phyloP scores from a whole-genome alignment of 163 green algal genomes.

The Scenedesmus sp. region DNA sequence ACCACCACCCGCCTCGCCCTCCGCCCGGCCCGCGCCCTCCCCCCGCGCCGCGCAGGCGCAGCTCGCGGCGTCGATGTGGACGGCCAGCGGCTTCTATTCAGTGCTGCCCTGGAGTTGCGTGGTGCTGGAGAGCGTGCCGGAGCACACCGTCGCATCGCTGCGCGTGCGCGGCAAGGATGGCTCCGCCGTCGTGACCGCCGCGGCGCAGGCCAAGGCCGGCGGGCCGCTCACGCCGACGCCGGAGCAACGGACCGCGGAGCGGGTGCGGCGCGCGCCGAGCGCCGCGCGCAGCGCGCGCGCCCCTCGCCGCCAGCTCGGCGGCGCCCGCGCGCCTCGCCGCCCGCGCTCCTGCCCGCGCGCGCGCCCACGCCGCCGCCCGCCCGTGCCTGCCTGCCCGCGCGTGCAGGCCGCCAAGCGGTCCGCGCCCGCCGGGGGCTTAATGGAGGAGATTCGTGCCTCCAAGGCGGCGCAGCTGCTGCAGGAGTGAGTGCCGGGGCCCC shows the following conservation, averaged over 20 bases:
- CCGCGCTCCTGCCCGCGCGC: no score
- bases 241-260: not conserved
- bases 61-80: slow-evolving; percentile 73
- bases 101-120: slow-evolving; percentile 86
- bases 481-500: no score
- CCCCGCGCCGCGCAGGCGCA: slow-evolving; percentile 17
- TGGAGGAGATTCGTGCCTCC: slow-evolving; percentile 33
- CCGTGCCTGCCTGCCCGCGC: no score
- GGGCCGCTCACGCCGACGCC: slow-evolving; percentile 15
- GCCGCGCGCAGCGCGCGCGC: no score
- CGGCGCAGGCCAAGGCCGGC: not conserved
- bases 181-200: not conserved
- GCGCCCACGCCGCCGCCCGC: no score
- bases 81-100: slow-evolving; percentile 64
- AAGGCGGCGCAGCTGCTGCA: slow-evolving; percentile 16
- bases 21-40: no score
- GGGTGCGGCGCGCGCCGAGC: no score
- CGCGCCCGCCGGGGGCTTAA: slow-evolving; percentile 1
- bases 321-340: no score
- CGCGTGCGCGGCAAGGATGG: not conserved
- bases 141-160: not conserved
- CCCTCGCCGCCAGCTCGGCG: no score
- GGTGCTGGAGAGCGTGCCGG: slow-evolving; percentile 66
- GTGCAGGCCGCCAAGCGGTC: slow-evolving; percentile 37
- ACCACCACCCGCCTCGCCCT: no score